phyloP scores from a whole-genome alignment of 106 monocot species.

The Phalaenopsis equestris region DNA sequence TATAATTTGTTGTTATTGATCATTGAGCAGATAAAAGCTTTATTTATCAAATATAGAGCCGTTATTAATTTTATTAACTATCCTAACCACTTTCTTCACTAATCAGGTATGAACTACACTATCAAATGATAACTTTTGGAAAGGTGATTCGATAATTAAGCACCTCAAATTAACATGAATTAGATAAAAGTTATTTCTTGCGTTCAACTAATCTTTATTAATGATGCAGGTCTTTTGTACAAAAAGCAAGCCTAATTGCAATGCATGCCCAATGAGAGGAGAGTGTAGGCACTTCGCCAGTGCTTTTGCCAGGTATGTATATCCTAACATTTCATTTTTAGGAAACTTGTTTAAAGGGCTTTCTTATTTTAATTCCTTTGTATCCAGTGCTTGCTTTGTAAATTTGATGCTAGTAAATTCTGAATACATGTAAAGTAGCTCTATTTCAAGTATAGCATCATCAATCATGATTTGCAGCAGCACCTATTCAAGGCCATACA shows the following conservation, averaged over 20 bases:
- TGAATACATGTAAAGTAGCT: neutral
- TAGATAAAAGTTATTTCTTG: neutral
- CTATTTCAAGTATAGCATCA: neutral
- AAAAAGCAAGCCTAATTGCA: slow-evolving; percentile 81
- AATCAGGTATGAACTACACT: slow-evolving; percentile 69
- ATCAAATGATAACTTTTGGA: slow-evolving; percentile 77
- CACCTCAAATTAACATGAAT: neutral
- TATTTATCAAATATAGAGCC: neutral
- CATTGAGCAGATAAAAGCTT: neutral
- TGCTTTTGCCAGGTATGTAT: slow-evolving; percentile 57
- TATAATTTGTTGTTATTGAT: neutral
- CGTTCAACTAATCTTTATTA: neutral
- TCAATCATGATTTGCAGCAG: neutral
- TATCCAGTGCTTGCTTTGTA: neutral
- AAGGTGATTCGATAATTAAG: slow-evolving; percentile 33
- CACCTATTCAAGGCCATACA: neutral
- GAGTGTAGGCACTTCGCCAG: slow-evolving; percentile 83
- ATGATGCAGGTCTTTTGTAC: slow-evolving; percentile 67
- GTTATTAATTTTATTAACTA: neutral
- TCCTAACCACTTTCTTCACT: neutral
- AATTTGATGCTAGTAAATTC: neutral
- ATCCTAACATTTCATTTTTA: neutral
- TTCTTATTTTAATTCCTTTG: neutral
- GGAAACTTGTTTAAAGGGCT: neutral
- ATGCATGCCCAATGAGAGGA: slow-evolving; percentile 74